phyloP scores from a whole-genome alignment of 2,329 filamentous ascomycete species.

The Metarhizium humberi region DNA sequence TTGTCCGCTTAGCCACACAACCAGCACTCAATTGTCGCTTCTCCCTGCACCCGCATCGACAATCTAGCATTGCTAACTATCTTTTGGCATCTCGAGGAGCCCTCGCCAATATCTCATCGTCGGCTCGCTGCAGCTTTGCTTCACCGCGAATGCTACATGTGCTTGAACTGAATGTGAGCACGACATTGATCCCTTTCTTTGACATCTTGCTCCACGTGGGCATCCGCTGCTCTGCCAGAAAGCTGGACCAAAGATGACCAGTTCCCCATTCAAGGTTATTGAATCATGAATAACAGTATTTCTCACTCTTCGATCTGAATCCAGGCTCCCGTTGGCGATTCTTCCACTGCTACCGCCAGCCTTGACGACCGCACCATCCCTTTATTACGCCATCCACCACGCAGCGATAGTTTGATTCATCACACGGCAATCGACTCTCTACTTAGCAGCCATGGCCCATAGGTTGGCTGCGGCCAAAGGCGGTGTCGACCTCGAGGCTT shows the following conservation, averaged over 20 bases:
- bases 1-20: neutral
- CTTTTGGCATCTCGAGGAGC: neutral
- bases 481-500: slow-evolving; percentile 48
- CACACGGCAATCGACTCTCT: slow-evolving; percentile 2
- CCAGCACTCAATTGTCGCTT: slow-evolving; percentile 3
- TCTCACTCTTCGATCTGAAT: neutral
- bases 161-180: slow-evolving; percentile 16
- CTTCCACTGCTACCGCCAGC: neutral
- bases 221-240: neutral
- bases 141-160: slow-evolving; percentile 18
- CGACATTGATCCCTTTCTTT: neutral
- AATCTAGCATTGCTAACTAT: slow-evolving; percentile 20
- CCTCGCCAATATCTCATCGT: neutral
- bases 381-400: neutral
- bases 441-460: slow-evolving; percentile 32
- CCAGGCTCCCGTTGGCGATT: neutral
- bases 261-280: neutral
- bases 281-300: neutral
- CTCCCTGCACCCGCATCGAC: slow-evolving; percentile 8
- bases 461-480: slow-evolving; percentile 37
- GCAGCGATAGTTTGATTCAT: neutral
- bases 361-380: neutral
- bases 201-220: neutral
- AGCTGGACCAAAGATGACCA: neutral
- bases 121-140: slow-evolving; percentile 4